Evolutionary conservation across 192 early-diverging fungal species (phyloP), one percentile per base, ranked within the genome.

Genomic region (Coemansia aciculifera): DNA sequence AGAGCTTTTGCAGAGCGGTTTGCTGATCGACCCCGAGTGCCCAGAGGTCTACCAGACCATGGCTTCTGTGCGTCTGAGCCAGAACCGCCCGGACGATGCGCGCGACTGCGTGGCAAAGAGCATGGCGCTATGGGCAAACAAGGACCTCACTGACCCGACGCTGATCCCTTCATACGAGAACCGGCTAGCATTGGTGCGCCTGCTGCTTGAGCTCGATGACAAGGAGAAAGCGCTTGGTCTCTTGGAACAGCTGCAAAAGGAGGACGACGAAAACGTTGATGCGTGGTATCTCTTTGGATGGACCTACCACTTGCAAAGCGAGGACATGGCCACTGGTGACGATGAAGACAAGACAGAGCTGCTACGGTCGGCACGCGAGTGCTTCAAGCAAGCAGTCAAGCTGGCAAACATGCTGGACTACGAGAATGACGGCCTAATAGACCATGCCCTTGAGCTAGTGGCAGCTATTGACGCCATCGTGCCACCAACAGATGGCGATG

Each of bases 201-300:
- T 99, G 44, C 80, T 96, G 37, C 80, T 99, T 63, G 97, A 99
- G 71, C 71, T 93, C n/a, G 87, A 79, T 24, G 78, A 90, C 77
- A 89, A 90, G 73, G 89, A 89, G 21, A 84, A 87, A n/a, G 94
- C 95, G 13, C 87, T 96, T 23, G 81, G 65, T 7, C 86, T 98
- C 2, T 75, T 99, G 44, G 90, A 94, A 69, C 86, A 86, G 21
- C 81, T 92, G 64, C 89, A 92, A 75, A 87, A 90, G 63, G 95
- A 99, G 71, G 90, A 98, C 81, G 97, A 99, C 76, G 89, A 96
- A 72, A 90, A 88, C 37, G 87, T 94, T 6, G 95, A 99, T 74
- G 72, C 88, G 37, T 98, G 94, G 93, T 99, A 99, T 78, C 86
- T 99, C 59, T 96, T 90, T 84, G 94, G 95, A 39, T 99, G 93